These are phyloP conservation scores for Eimeria sp. DNA, from an alignment of 169 alveolate species.

Conservation along the genomic window DNA sequence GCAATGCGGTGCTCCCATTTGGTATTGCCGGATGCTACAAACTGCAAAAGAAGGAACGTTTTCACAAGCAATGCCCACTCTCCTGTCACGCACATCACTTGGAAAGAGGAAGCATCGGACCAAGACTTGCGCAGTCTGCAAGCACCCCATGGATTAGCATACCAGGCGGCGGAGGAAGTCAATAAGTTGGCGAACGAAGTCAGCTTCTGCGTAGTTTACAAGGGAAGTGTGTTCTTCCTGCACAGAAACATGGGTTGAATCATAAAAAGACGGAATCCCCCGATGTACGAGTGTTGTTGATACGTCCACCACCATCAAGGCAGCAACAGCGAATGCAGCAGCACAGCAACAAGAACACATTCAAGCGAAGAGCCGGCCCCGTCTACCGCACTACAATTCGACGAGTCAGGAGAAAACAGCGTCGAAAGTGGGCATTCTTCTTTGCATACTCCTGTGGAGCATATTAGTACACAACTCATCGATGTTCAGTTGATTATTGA, in stretches of 20 bases:
- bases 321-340: background rate
- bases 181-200: slow-evolving; percentile 82
- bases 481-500: background rate
- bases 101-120: background rate
- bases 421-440: background rate
- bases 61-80: background rate
- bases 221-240: slow-evolving; percentile 83
- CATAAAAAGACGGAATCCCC: background rate
- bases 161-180: slow-evolving; percentile 82
- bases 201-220: slow-evolving; percentile 82
- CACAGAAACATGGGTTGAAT: background rate
- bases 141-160: background rate
- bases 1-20: slow-evolving; percentile 83
- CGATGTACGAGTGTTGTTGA: background rate
- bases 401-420: background rate
- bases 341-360: background rate
- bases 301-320: background rate
- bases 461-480: background rate
- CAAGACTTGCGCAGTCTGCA: background rate
- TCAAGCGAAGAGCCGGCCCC: background rate
- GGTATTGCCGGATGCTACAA: slow-evolving; percentile 78
- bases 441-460: background rate
- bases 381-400: background rate
- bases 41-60: slow-evolving; percentile 43
- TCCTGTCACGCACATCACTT: background rate